phyloP scores from a whole-genome alignment of 352 stramenopile genomes.

The Phytopythium cucurbitacearum region DNA sequence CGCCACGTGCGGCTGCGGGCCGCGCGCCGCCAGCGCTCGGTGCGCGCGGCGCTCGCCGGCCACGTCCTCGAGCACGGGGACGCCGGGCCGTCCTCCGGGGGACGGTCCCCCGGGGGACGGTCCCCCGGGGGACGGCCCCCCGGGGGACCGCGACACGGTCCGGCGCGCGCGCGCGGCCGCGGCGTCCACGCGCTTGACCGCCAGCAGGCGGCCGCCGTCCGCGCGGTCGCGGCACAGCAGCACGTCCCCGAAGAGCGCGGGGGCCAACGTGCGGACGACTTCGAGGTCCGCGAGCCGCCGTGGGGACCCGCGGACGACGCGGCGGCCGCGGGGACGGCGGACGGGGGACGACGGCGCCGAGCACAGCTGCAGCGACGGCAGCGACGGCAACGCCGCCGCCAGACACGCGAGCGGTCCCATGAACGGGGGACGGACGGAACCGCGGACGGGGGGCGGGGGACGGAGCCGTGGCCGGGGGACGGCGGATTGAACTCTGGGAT shows the following conservation, averaged over 20 bases:
- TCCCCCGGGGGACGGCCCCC: too few relatives aligned
- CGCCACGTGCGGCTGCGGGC: slow-evolving; percentile 29
- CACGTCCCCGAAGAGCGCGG: slow-evolving; percentile 57
- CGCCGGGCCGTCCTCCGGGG: too few relatives aligned
- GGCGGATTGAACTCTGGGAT: too few relatives aligned
- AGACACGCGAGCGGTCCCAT: slow-evolving; percentile 33
- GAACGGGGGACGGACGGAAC: background rate
- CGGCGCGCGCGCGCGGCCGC: slow-evolving; percentile 24
- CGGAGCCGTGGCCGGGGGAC: too few relatives aligned
- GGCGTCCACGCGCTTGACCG: slow-evolving; percentile 49
- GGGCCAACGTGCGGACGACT: slow-evolving; percentile 31
- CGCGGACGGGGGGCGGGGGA: too few relatives aligned
- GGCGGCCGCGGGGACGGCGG: slow-evolving; percentile 8
- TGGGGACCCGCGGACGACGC: slow-evolving; percentile 20
- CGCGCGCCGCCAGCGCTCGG: slow-evolving; percentile 22
- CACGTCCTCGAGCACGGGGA: slow-evolving; percentile 45
- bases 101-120: too few relatives aligned
- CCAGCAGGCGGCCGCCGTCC: slow-evolving; percentile 29
- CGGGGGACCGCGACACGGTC: slow-evolving; percentile 26
- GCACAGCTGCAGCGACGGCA: slow-evolving; percentile 10
- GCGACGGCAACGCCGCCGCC: slow-evolving; percentile 22
- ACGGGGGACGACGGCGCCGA: slow-evolving; percentile 18
- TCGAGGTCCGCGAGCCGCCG: slow-evolving; percentile 32
- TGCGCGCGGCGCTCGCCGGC: slow-evolving; percentile 46
- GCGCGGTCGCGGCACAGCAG: slow-evolving; percentile 37